Evolutionary conservation across 306 rosid genomes (phyloP).

Genomic region (Pachyrhizus erosus): DNA sequence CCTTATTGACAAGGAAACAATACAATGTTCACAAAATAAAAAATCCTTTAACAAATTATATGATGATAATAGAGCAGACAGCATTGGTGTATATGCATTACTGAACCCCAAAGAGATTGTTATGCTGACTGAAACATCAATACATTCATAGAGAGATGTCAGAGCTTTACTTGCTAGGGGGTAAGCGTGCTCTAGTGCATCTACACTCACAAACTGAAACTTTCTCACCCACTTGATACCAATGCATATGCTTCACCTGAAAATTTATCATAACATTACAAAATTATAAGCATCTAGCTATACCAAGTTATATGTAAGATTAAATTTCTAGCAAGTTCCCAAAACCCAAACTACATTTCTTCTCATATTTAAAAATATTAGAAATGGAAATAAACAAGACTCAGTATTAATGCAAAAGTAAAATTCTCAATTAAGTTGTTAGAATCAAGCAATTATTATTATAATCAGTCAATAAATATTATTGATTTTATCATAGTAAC

Average conservation of each 20-base stretch:
- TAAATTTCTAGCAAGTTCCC: constrained; percentile 18
- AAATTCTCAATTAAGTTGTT: not conserved
- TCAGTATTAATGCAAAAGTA: constrained; percentile 22
- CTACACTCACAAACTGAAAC: constrained; percentile 92
- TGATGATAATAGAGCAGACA: constrained; percentile 17
- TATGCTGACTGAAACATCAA: constrained; percentile 35
- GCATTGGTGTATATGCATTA: constrained; percentile 14
- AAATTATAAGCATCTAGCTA: constrained; percentile 29
- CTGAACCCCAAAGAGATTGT: constrained; percentile 31
- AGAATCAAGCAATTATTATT: not conserved
- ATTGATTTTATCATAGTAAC: not conserved
- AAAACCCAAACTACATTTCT: constrained; percentile 31
- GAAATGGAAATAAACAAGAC: not conserved
- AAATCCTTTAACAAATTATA: not conserved
- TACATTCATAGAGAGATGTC: constrained; percentile 25
- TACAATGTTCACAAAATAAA: constrained; percentile 13
- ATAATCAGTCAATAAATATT: not conserved
- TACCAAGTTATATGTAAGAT: constrained; percentile 25
- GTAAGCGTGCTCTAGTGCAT: constrained; percentile 92
- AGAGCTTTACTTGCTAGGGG: constrained; percentile 89
- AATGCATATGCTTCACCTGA: constrained; percentile 97
- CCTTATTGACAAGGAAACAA: constrained; percentile 9
- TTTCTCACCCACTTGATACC: constrained; percentile 74
- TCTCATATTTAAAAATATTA: constrained; percentile 24
- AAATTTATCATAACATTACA: constrained; percentile 35